Conservation (phyloP, 139 green algal species). For the Micromonas pusilla region DNA sequence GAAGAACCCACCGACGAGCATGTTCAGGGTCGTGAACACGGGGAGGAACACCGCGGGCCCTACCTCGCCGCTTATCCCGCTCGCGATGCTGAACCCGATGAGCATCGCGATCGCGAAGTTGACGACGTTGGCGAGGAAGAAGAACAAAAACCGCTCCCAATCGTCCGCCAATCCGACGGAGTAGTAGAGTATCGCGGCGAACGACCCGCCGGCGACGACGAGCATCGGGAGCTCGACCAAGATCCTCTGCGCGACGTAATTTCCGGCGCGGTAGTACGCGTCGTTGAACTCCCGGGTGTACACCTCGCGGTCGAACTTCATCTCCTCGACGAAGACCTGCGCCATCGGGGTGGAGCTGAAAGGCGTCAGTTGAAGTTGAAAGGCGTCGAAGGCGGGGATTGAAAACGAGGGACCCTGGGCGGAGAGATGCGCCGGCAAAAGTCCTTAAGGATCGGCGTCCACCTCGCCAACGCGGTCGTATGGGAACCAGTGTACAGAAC, state of each 20-base stretch:
- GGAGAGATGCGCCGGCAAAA: too few species aligned
- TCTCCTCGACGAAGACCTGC: constrained; percentile 14
- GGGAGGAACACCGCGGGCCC: constrained; percentile 5
- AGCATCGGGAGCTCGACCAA: constrained; percentile 14
- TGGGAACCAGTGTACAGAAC: too few species aligned
- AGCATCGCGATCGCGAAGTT: constrained; percentile 13
- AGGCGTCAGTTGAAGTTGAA: too few species aligned
- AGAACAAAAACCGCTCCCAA: constrained; percentile 8
- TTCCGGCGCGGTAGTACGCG: constrained; percentile 10
- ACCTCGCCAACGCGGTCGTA: too few species aligned
- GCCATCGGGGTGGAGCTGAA: too few species aligned
- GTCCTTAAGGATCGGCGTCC: too few species aligned
- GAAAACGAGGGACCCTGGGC: too few species aligned
- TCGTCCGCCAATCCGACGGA: neutral
- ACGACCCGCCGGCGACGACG: neutral
- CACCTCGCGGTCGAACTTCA: constrained; percentile 22
- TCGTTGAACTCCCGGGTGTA: constrained; percentile 30
- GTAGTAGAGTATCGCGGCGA: constrained; percentile 3
- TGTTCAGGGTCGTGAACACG: constrained; percentile 22
- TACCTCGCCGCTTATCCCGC: neutral
- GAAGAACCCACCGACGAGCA: constrained; percentile 25
- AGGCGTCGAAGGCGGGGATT: too few species aligned
- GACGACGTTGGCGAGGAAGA: constrained; percentile 18
- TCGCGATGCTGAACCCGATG: neutral
- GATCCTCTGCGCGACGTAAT: neutral